Percentiles rank a stretch among this genome's conserved stretches.
phyloP scores from a whole-genome alignment of 2,329 filamentous ascomycete genomes.

The Coleophoma eucalyptorum region DNA sequence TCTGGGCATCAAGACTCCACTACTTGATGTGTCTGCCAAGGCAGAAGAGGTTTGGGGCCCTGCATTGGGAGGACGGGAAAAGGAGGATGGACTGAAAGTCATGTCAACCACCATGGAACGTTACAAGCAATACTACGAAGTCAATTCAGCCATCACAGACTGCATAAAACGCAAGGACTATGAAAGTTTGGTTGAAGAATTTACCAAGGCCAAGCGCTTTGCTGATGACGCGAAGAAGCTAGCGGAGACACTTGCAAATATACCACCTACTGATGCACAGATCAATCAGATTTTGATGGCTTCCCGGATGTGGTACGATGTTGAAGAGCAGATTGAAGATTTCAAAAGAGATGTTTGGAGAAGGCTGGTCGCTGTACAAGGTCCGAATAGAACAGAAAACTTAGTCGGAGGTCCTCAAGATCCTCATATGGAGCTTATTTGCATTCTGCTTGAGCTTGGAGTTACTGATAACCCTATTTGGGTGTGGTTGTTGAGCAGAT shows the following conservation, averaged over 20 bases:
- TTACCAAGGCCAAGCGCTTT: constrained; percentile 76
- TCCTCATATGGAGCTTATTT: constrained; percentile 86
- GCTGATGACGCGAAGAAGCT: constrained; percentile 73
- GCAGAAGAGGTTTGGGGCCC: constrained; percentile 98
- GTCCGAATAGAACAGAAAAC: constrained; percentile 28
- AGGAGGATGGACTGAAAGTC: constrained; percentile 80
- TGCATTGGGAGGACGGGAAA: constrained; percentile 83
- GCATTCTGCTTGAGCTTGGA: constrained; percentile 84
- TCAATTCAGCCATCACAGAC: constrained; percentile 73
- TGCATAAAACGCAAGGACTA: constrained; percentile 90
- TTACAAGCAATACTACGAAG: constrained; percentile 77
- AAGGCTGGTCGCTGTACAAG: constrained; percentile 67
- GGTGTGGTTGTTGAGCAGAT: constrained; percentile 89
- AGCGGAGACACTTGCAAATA: constrained; percentile 50
- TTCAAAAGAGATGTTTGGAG: constrained; percentile 93
- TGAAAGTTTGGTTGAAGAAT: constrained; percentile 82
- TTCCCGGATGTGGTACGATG: constrained; percentile 91
- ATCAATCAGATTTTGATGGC: constrained; percentile 85
- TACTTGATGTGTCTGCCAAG: constrained; percentile 88
- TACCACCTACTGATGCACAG: constrained; percentile 69
- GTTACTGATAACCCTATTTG: constrained; percentile 96
- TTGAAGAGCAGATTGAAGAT: constrained; percentile 77
- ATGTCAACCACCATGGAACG: constrained; percentile 73
- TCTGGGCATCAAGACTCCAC: constrained; percentile 79
- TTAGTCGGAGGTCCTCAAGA: constrained; percentile 54